A percentile compares a stretch with the other conserved stretches of the same genome.
phyloP scores from a whole-genome alignment of 371 early-diverging fungal genomes.

The Mortierella sp. region DNA sequence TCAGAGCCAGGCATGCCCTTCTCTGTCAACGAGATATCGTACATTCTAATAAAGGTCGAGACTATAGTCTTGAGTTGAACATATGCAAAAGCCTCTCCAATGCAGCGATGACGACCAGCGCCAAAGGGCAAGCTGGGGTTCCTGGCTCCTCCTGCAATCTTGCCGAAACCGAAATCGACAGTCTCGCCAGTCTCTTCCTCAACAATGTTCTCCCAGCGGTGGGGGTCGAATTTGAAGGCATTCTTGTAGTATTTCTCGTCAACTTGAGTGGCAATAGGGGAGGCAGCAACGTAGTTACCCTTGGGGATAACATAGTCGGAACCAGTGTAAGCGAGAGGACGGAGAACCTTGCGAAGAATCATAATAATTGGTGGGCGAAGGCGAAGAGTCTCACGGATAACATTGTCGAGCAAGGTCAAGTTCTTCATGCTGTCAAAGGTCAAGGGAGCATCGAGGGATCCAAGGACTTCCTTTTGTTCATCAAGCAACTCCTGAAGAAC shows the following conservation, averaged over 20 bases:
- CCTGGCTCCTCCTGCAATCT: slow-evolving; percentile 81
- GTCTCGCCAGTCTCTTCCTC: slow-evolving; percentile 59
- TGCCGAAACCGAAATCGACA: slow-evolving; percentile 89
- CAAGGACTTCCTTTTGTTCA: slow-evolving; percentile 74
- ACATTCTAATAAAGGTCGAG: slow-evolving; percentile 81
- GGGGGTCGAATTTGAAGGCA: slow-evolving; percentile 83
- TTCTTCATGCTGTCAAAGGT: slow-evolving; percentile 86
- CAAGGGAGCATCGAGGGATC: slow-evolving; percentile 69
- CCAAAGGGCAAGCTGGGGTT: slow-evolving; percentile 96
- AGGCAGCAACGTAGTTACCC: slow-evolving; percentile 89
- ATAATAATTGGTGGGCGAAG: slow-evolving; percentile 94
- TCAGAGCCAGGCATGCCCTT: slow-evolving; percentile 86
- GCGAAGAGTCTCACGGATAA: slow-evolving; percentile 92
- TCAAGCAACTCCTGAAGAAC: slow-evolving; percentile 67
- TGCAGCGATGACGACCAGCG: slow-evolving; percentile 98
- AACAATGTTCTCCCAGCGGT: slow-evolving; percentile 73
- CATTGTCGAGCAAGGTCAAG: slow-evolving; percentile 81
- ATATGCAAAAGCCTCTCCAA: slow-evolving; percentile 97
- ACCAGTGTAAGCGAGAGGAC: slow-evolving; percentile 73
- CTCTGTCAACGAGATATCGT: slow-evolving; percentile 72
- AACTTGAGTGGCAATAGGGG: slow-evolving; percentile 86
- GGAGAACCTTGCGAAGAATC: slow-evolving; percentile 92
- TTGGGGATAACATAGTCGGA: slow-evolving; percentile 88
- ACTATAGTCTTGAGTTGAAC: slow-evolving; percentile 95
- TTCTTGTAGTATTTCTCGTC: slow-evolving; percentile 85